phyloP scores from a whole-genome alignment of 139 green algal genomes.

The Astrephomene gubernaculifera region DNA sequence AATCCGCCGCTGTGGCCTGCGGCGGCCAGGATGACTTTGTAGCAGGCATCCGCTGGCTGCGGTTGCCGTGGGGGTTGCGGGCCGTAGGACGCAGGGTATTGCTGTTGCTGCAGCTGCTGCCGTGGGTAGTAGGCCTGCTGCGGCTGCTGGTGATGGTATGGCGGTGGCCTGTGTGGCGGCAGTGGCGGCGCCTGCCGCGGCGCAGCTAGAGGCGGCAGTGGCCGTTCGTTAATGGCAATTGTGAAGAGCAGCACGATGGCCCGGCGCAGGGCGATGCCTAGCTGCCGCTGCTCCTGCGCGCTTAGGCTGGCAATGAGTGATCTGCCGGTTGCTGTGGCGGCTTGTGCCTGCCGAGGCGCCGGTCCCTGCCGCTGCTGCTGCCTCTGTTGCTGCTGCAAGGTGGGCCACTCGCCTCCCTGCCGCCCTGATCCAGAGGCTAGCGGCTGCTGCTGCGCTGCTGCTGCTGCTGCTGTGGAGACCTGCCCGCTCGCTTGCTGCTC shows the following conservation, averaged over 20 bases:
- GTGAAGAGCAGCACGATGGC: slow-evolving; percentile 14
- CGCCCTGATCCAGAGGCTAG: too few relatives aligned
- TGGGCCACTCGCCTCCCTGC: too few relatives aligned
- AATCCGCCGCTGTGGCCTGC: not conserved
- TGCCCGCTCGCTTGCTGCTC: not conserved
- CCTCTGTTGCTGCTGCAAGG: too few relatives aligned
- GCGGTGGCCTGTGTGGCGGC: not conserved
- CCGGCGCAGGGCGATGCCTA: not conserved
- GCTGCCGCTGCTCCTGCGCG: not conserved
- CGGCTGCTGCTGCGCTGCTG: not conserved
- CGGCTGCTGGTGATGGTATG: not conserved
- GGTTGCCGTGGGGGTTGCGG: not conserved
- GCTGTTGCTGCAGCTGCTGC: too few relatives aligned
- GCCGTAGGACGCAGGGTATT: not conserved
- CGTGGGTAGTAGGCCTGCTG: not conserved
- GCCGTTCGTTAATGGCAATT: not conserved
- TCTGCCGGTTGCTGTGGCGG: too few relatives aligned
- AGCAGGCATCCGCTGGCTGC: not conserved
- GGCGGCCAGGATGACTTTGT: not conserved
- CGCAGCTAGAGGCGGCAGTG: not conserved
- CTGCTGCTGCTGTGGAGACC: not conserved
- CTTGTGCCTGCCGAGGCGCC: too few relatives aligned
- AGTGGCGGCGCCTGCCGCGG: not conserved
- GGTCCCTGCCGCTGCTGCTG: not conserved
- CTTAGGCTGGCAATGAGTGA: too few relatives aligned